Percentiles rank a stretch among this genome's conserved stretches.
Evolutionary conservation across 345 rosid genomes (phyloP).

Genomic region (Leavenworthia alabamica): DNA sequence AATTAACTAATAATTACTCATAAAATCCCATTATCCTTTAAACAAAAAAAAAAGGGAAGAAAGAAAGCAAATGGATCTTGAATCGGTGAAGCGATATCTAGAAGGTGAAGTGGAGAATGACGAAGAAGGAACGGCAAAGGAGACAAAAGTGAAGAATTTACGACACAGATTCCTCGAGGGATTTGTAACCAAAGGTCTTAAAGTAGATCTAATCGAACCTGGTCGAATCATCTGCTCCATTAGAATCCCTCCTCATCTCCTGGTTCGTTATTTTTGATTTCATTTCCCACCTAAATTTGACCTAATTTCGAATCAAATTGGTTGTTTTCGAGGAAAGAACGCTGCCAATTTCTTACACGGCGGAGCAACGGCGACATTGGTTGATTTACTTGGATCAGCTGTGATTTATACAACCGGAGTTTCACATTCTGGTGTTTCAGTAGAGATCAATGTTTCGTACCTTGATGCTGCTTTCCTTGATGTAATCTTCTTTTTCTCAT

Average conservation of each 20-base stretch:
- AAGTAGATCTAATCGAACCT: conserved; percentile 53
- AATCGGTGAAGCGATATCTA: conserved; percentile 50
- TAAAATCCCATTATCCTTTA: not conserved
- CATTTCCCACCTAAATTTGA: not conserved
- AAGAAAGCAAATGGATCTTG: conserved; percentile 36
- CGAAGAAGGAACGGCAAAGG: conserved; percentile 20
- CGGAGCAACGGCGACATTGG: conserved; percentile 85
- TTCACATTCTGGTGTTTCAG: conserved; percentile 54
- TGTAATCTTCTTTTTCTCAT: no score
- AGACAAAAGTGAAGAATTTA: conserved; percentile 32
- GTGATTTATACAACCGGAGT: conserved; percentile 53
- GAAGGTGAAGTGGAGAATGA: conserved; percentile 40
- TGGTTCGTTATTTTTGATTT: conserved; percentile 33
- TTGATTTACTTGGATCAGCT: conserved; percentile 83
- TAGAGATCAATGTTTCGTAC: conserved; percentile 81
- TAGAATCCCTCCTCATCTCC: conserved; percentile 64
- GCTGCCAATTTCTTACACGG: conserved; percentile 89
- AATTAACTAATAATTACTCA: no score
- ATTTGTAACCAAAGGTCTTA: conserved; percentile 57
- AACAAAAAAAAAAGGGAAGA: not conserved
- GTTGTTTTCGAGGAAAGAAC: conserved; percentile 39
- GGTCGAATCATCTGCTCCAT: conserved; percentile 78
- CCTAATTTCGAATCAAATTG: not conserved
- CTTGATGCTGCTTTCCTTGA: conserved; percentile 75
- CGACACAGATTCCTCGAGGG: conserved; percentile 52